These are phyloP conservation scores for Sphagnum contortum DNA, from an alignment of 225 moss, liverwort and hornwort species.

Conservation along the genomic window DNA sequence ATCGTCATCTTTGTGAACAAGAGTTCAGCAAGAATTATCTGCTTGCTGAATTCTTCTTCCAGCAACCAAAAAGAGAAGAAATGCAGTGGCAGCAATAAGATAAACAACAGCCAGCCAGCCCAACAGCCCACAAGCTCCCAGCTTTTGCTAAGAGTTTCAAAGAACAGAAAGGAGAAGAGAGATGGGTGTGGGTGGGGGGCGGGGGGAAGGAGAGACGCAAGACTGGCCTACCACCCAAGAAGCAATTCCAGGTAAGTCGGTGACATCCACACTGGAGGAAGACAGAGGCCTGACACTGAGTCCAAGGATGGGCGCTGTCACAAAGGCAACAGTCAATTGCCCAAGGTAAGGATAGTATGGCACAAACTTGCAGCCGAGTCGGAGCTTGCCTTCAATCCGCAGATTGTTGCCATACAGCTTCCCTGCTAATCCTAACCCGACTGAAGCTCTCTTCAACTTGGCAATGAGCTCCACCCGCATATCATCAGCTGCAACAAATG, in stretches of 20 bases:
- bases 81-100: too few species aligned
- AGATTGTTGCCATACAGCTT: slow-evolving; percentile 45
- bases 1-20: too few species aligned
- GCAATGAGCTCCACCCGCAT: slow-evolving; percentile 46
- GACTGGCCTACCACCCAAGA: slow-evolving; percentile 38
- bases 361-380: slow-evolving; percentile 40
- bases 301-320: slow-evolving; percentile 35
- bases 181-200: too few species aligned
- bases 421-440: slow-evolving; percentile 43
- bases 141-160: too few species aligned
- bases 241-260: slow-evolving; percentile 46
- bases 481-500: slow-evolving; percentile 41
- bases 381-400: slow-evolving; percentile 38
- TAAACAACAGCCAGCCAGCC: too few species aligned
- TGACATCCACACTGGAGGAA: slow-evolving; percentile 42
- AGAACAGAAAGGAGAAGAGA: too few species aligned
- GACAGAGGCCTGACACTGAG: slow-evolving; percentile 41
- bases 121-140: too few species aligned
- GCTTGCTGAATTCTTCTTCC: too few species aligned
- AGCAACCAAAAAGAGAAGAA: too few species aligned
- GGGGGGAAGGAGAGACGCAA: too few species aligned
- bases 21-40: too few species aligned
- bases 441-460: slow-evolving; percentile 31
- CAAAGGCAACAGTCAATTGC: slow-evolving; percentile 39
- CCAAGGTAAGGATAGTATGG: slow-evolving; percentile 45